Base-by-base conservation (phyloP, 306 rosid genomes). In the Geum urbanum region DNA sequence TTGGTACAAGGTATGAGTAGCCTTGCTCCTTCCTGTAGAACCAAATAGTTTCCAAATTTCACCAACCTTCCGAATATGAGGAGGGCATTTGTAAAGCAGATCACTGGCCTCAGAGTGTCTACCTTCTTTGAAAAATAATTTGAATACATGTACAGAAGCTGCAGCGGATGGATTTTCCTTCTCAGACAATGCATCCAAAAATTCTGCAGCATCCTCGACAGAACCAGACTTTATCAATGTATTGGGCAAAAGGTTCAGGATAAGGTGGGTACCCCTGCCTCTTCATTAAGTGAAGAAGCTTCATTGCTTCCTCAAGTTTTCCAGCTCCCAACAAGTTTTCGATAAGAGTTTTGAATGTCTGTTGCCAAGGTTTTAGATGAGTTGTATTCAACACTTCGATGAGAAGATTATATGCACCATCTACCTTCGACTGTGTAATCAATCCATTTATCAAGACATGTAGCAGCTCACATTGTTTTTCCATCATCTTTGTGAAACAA, bases 231-330 rank as follows among this genome's bases (percentile, higher is more conserved):
- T 87, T 4, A 85, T 71, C n/a, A n/a, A 94, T 79, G 63, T 84
- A 88, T 46, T 9, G 78, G 59, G 86, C 77, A 76, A 88, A 77
- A 8, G 97, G 94, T 27, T 84, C 81, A 0, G 76, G 73, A 74
- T 67, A 83, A 32, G 97, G 89, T 45, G 92, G 84, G 75, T 84
- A 78, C 11, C 81, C 81, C 66, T 88, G 89, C 71, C 68, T 76
- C 85, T 84, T 86, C 96, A 88, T 91, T 78, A 88, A 75, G 19
- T 78, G 66, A 72, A 90, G 88, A 66, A 91, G 88, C 45, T 79
- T 49, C 58, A 94, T 76, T 46, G 99, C 97, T 78, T 88, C 95
- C 57, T 94, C 96, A 39, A 88, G 77, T 80, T 83, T 94, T 74
- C 76, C 67, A 8, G 73, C 74, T 64, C 46, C 85, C 27, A 88